Base-by-base conservation (phyloP, 2,329 filamentous ascomycete species). In the Chaetomiaceae sp. region DNA sequence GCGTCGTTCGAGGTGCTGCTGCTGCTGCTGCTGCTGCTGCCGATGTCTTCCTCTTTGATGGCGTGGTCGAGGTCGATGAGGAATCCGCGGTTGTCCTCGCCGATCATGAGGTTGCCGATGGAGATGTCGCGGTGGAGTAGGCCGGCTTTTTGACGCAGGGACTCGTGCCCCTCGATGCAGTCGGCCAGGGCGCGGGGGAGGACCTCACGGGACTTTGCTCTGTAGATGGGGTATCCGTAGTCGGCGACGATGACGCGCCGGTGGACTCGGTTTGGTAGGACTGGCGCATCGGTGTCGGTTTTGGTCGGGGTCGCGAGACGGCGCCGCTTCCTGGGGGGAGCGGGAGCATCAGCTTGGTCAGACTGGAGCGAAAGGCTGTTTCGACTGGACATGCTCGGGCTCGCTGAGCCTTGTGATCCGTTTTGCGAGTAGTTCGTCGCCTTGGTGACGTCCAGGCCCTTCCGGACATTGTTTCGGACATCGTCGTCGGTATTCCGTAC, bases 361-460 rank as follows among this genome's bases (percentile, higher is more conserved):
- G 50, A 52, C 17, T n/a, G n/a, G n/a, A n/a, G n/a, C n/a, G n/a
- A n/a, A n/a, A n/a, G 50, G 42, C 36, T 27, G 22, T 23, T 51
- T 51, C 17, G 14, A 31, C 40, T 25, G 19, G 17, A 23, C 9
- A 9, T 19, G 17, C 27, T 19, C 11, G 14, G 29, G n/a, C 17
- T 31, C 17, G 40, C 23, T 44, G 27, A 17, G 19, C 3, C 3
- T 44, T 2, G 7, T 6, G 40, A 44, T 44, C 40, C 23, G 11
- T 31, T 15, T 23, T 19, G 15, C 40, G n/a, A 17, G 23, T 44
- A 44, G 15, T 44, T 44, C 11, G 29, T 44, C 4, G 42, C 42
- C 42, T 44, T 33, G 3, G n/a, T 44, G 17, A 44, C 15, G 20
- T 44, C 25, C 12, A 44, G 11, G 15, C 27, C 39, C 25, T 44